phyloP scores from a whole-genome alignment of 2,329 filamentous ascomycete species.

The Hypoxylon sp. region DNA sequence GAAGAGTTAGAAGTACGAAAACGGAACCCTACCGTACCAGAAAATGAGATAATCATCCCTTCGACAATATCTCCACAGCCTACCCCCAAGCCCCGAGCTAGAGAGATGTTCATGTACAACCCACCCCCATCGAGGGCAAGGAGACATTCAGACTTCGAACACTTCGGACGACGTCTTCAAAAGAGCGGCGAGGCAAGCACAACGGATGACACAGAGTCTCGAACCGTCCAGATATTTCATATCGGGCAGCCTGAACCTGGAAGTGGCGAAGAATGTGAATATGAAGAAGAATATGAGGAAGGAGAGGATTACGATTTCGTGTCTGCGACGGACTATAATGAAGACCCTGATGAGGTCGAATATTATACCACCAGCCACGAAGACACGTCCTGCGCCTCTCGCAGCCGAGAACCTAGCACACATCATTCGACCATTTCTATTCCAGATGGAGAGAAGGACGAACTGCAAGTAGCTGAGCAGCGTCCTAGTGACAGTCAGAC shows the following conservation, averaged over 20 bases:
- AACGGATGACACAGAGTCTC: neutral
- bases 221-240: neutral
- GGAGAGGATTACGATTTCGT: constrained; percentile 16
- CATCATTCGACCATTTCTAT: constrained; percentile 15
- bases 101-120: constrained; percentile 11
- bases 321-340: neutral
- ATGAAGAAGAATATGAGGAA: constrained; percentile 25
- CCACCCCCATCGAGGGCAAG: constrained; percentile 30
- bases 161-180: constrained; percentile 41
- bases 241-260: neutral
- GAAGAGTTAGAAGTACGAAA: constrained; percentile 38
- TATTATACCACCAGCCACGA: constrained; percentile 1
- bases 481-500: neutral
- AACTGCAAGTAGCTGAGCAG: neutral
- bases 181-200: neutral
- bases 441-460: neutral
- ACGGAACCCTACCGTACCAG: constrained; percentile 5
- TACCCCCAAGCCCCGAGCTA: constrained; percentile 1
- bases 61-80: constrained; percentile 18
- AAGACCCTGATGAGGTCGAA: neutral
- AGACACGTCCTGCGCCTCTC: neutral
- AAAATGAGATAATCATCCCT: constrained; percentile 6
- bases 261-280: constrained; percentile 13
- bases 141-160: constrained; percentile 46
- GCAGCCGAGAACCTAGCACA: constrained; percentile 6